phyloP scores from a whole-genome alignment of 1,284 basidiomycete species.

The Malassezia restricta region DNA sequence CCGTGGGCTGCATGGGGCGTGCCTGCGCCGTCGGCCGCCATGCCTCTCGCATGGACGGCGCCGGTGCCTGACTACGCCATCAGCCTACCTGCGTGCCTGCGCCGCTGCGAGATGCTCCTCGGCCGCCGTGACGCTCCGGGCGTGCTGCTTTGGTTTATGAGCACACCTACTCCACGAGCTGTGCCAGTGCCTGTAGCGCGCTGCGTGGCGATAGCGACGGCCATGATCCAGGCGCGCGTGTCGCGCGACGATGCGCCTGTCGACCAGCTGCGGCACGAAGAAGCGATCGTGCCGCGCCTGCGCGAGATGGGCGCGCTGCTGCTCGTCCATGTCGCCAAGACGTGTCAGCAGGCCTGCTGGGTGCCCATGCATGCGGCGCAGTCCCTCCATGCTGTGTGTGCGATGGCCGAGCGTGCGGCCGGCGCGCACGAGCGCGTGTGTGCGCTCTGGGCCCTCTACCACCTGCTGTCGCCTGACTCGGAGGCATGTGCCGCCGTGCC shows the following conservation, averaged over 20 bases:
- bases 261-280: conserved; percentile 20
- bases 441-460: conserved; percentile 17
- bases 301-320: conserved; percentile 19
- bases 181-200: conserved; percentile 62
- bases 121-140: conserved; percentile 7
- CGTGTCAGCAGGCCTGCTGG: conserved; percentile 16
- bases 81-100: conserved; percentile 16
- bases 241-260: not conserved
- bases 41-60: conserved; percentile 1
- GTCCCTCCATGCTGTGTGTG: conserved; percentile 19
- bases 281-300: conserved; percentile 9
- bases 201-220: conserved; percentile 44
- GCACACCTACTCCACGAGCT: conserved; percentile 54
- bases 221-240: conserved; percentile 47
- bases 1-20: not conserved
- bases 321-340: conserved; percentile 16
- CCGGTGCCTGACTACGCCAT: conserved; percentile 3
- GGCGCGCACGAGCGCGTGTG: conserved; percentile 1
- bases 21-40: not conserved
- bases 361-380: conserved; percentile 4
- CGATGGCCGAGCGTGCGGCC: conserved; percentile 11
- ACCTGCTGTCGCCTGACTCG: conserved; percentile 10
- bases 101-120: conserved; percentile 17
- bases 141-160: conserved; percentile 16
- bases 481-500: conserved; percentile 5